These are phyloP conservation scores for Xylariaceae sp. DNA, from an alignment of 2,329 filamentous ascomycete genomes.

Conservation along the genomic window DNA sequence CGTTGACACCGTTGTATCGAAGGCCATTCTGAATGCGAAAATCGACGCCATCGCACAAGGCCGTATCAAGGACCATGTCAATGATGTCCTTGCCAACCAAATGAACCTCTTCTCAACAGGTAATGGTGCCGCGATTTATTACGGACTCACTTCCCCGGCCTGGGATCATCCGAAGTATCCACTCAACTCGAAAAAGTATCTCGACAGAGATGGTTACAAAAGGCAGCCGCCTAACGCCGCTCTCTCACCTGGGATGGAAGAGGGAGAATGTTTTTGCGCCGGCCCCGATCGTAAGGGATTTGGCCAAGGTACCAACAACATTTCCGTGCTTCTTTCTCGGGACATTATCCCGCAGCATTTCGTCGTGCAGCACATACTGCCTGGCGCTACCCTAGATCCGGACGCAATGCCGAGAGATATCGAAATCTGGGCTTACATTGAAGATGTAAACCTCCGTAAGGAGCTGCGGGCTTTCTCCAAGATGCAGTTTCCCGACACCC, in stretches of 20 bases:
- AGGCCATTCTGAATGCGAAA: slow-evolving; percentile 41
- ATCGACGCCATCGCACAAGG: slow-evolving; percentile 44
- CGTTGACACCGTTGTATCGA: slow-evolving; percentile 39
- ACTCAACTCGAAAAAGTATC: slow-evolving; percentile 27
- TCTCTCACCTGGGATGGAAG: slow-evolving; percentile 66
- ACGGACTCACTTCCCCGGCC: slow-evolving; percentile 53
- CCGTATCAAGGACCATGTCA: slow-evolving; percentile 42
- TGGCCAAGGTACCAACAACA: slow-evolving; percentile 50
- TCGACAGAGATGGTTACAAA: slow-evolving; percentile 24
- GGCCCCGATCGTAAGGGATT: slow-evolving; percentile 39
- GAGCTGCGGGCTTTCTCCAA: slow-evolving; percentile 41
- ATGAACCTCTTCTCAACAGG: slow-evolving; percentile 70
- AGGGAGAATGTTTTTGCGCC: slow-evolving; percentile 86
- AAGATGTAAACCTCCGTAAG: slow-evolving; percentile 39
- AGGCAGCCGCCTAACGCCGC: slow-evolving; percentile 47
- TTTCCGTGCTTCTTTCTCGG: slow-evolving; percentile 58
- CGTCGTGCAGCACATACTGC: slow-evolving; percentile 66
- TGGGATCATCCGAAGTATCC: slow-evolving; percentile 37
- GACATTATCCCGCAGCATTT: slow-evolving; percentile 62
- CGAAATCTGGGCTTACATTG: slow-evolving; percentile 62
- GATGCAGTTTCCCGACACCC: slow-evolving; percentile 36
- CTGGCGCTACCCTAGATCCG: slow-evolving; percentile 55
- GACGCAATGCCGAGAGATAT: slow-evolving; percentile 60
- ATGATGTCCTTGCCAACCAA: slow-evolving; percentile 43
- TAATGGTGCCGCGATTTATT: slow-evolving; percentile 61